A percentile compares a stretch with the other conserved stretches of the same genome.
phyloP scores from a whole-genome alignment of 2,329 filamentous ascomycete species.

The Exophiala aquamarina region DNA sequence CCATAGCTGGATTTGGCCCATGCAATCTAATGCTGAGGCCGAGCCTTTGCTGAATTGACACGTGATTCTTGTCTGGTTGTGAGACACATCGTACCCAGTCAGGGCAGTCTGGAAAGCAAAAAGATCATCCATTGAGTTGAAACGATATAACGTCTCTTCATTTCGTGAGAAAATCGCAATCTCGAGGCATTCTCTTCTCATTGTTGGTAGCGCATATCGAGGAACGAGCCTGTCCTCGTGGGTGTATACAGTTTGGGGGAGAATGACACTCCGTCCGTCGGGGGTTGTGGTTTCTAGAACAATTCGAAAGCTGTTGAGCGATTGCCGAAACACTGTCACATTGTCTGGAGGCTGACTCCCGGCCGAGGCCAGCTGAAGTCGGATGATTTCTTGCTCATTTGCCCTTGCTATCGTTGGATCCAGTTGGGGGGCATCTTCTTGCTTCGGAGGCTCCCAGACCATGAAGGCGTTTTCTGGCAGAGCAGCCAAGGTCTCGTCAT shows the following conservation, averaged over 20 bases:
- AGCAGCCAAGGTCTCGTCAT: background rate
- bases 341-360: background rate
- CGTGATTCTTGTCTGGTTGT: slow-evolving; percentile 3
- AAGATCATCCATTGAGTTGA: slow-evolving; percentile 2
- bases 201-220: slow-evolving; percentile 8
- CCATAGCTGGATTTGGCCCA: slow-evolving; percentile 6
- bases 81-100: slow-evolving; percentile 10
- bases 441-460: slow-evolving; percentile 5
- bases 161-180: slow-evolving; percentile 9
- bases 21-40: slow-evolving; percentile 5
- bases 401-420: slow-evolving; percentile 1
- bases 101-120: slow-evolving; percentile 6
- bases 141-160: slow-evolving; percentile 2
- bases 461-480: slow-evolving; percentile 1
- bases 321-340: slow-evolving; percentile 5
- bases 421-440: slow-evolving; percentile 2
- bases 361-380: slow-evolving; percentile 2
- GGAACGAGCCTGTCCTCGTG: slow-evolving; percentile 7
- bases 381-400: slow-evolving; percentile 7
- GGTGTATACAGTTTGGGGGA: slow-evolving; percentile 6
- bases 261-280: slow-evolving; percentile 1
- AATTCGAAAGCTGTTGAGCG: slow-evolving; percentile 3
- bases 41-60: slow-evolving; percentile 8
- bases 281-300: slow-evolving; percentile 1
- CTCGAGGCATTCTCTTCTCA: background rate